Base-by-base conservation (phyloP, 805 yeast species). In the Tetrapisispora phaffii region DNA sequence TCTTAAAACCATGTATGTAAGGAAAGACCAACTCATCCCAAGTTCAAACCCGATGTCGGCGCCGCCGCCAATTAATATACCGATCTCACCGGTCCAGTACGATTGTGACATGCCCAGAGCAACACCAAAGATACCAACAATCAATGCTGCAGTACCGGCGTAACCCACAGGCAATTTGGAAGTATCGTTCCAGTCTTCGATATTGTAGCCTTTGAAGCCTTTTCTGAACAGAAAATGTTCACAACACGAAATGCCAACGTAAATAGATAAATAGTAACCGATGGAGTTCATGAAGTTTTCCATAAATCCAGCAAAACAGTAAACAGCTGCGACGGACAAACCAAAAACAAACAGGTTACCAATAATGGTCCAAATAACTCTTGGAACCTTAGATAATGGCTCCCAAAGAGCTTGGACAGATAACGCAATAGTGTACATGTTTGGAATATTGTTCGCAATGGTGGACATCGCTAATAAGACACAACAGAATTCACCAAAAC, bases 21-120 rank as follows among this genome's bases (percentile, higher is more conserved):
- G 58, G 50, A 80, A 77, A 10, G 90, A 67, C 56, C 85, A 85
- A 6, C 70, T 74, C 48, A 74, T 73, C 32, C 80, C 85, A 45
- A 87, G 69, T 68, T 83, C 93, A 59, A 84, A 85, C 31, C 94
- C 96, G 57, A 86, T 74, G 60, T 86, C 96, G 47, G 88, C 96
- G 54, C 93, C 94, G 8, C 51, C 63, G 48, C 89, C 90, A 56
- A 84, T 79, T 51, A 66, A 52, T 26, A 55, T 59, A 37, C 78
- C 89, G 54, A 85, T 55, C 37, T 75, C 81, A 54, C 96, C 95
- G 12, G 62, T 61, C 70, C 80, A 89, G 86, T 95, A 88, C 4
- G 75, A 76, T 69, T 87, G 95, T 58, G 73, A 70, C 94, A 88
- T 86, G 54, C 96, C 96, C 42, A 85, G 47, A n/a, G 79, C 94